Base-by-base conservation (phyloP, 805 yeast species). In the Candida stauntonica region DNA sequence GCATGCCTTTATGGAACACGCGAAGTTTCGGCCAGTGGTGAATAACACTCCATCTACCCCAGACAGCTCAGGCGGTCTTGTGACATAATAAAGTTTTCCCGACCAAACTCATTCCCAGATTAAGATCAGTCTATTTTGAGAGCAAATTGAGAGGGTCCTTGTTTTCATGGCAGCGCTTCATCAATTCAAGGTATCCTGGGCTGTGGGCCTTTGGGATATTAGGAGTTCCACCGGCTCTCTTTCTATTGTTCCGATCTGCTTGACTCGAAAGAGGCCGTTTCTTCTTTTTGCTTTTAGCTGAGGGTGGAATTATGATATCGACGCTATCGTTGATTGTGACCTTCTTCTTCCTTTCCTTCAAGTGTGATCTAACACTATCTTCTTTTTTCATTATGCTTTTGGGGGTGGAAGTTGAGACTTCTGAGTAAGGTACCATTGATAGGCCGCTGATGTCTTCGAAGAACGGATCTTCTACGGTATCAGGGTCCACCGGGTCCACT, bases 301-400 rank as follows among this genome's bases (percentile, higher is more conserved):
- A 21, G 24, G 24, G 6, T 7, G 34, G 29, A 35, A 39, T 15
- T 38, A 33, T 27, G 29, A 38, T 31, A 27, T 40, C 39, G 23
- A 50, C 50, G n/a, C 33, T 29, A 14, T 52, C 52, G 32, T 42
- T 28, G 17, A 52, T 50, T 24, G 50, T 36, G 5, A 50, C 54
- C 9, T 30, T 44, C 36, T 48, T 49, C 29, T 18, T 12, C 18
- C 15, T 28, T 7, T 18, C 15, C 28, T 26, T 26, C 7, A 26
- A 14, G 14, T 33, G 6, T 16, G 7, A 14, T n/a, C 29, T 12
- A 28, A 14, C 13, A 23, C 21, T 11, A 16, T 26, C n/a, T 15
- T 15, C 6, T 24, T 31, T 39, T 17, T 33, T 44, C 43, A 36
- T 43, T 18, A 39, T 43, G 11, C 39, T n/a, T 26, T 26, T 33